Evolutionary conservation across 192 early-diverging fungal genomes (phyloP), one percentile per base, ranked within the genome.

Genomic region (Coemansia sp.): DNA sequence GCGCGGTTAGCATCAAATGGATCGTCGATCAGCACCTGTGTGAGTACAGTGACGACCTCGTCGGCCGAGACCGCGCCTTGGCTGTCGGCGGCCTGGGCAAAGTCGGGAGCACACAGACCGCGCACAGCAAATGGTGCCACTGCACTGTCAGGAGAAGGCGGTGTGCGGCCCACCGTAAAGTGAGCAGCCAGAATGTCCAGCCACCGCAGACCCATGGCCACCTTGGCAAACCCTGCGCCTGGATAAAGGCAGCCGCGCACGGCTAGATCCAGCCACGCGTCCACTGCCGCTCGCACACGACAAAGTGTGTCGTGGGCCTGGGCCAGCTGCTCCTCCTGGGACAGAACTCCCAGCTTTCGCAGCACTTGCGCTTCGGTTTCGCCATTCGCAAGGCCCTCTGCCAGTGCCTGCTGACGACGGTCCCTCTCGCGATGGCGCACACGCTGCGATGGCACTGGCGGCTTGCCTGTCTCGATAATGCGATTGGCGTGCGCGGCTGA

Each of bases 1-100:
- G 68, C 54, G 8, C 89, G 80, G 52, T 85, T 92, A n/a, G 80
- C 80, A 20, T 88, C 87, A 46, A 85, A 91, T 1, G 83, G 66
- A 43, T 85, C 64, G 40, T 74, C 79, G 44, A 80, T 66, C 26
- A 90, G 67, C 8, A 76, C 75, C 30, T 78, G 65, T 7, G 84
- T 59, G 21, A 90, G 56, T n/a, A 82, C 56, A 7, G 63, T 44
- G 23, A 74, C 47, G 3, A 67, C 45, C 33, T 74, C 64, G 10
- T 57, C 47, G 3, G 63, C 70, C 4, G 47, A 51, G n/a, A 74
- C 55, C 16, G n/a, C 23, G 20, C 23, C 34, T 1, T 14, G 17
- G 22, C 3, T 7, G 18, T 3, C 5, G 4, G 10, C 10, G 19
- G 18, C 19, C 17, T 43, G 14, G 10, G 14, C 20, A 57, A 72